Percentiles rank a stretch among this genome's conserved stretches.
phyloP scores from a whole-genome alignment of 805 yeast genomes.

The Yamadazyma laniorum region DNA sequence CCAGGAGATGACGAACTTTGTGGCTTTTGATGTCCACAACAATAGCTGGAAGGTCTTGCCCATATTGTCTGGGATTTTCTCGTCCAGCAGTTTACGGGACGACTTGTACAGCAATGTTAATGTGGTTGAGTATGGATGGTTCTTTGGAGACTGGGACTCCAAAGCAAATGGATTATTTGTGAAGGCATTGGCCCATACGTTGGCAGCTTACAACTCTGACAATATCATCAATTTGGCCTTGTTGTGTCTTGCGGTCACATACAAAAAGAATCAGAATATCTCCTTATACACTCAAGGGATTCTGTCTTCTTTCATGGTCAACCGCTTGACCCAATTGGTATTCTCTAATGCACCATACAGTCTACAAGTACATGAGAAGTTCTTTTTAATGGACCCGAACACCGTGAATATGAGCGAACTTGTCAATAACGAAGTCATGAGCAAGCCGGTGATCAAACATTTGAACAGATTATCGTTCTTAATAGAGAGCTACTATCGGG shows the following conservation, averaged over 20 bases:
- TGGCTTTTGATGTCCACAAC: conserved; percentile 21
- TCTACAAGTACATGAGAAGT: conserved; percentile 16
- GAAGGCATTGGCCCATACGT: conserved; percentile 22
- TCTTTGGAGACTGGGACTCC: conserved; percentile 36
- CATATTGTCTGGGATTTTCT: conserved; percentile 43
- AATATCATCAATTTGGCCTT: conserved; percentile 29
- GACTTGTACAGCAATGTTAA: conserved; percentile 29
- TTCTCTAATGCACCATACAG: conserved; percentile 15
- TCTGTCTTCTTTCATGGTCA: conserved; percentile 19
- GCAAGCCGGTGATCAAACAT: conserved; percentile 46
- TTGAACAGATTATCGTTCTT: conserved; percentile 49
- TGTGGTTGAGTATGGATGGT: conserved; percentile 26
- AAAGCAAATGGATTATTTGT: conserved; percentile 27
- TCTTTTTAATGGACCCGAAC: conserved; percentile 10
- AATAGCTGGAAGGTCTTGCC: conserved; percentile 50
- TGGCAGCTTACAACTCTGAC: conserved; percentile 21
- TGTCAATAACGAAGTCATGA: neutral
- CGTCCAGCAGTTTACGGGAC: conserved; percentile 36
- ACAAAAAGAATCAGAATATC: conserved; percentile 5
- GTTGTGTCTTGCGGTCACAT: conserved; percentile 29
- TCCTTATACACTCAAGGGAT: conserved; percentile 16
- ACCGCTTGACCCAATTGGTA: conserved; percentile 20
- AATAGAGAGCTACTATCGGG: conserved; percentile 34
- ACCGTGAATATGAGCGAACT: neutral
- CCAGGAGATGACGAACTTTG: conserved; percentile 34